Evolutionary conservation across 495 filamentous ascomycete genomes (phyloP), one percentile per base, ranked within the genome.

Genomic region (Articulospora tetracladia): DNA sequence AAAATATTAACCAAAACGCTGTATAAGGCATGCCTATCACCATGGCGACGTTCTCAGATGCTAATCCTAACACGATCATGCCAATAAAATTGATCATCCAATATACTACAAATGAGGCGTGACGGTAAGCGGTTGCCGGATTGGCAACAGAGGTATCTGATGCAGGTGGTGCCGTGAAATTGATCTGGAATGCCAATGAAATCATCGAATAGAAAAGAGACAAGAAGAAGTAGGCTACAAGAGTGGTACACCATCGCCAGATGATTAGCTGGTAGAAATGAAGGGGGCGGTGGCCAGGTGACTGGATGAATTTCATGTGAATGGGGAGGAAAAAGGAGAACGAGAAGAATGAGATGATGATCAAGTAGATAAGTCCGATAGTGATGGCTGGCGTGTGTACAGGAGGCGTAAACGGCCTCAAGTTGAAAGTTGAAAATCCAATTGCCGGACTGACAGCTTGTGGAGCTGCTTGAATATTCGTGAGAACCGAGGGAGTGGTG

Each of bases 31-130:
- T 74, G 0, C 87, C 86, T 2, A 89, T 66, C 15, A 89, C 63
- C 85, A 90, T 90, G 0, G 81, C 84, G 66, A 87, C 85, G 62
- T 90, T 91, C 75, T 90, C 86, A 59, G 84, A 88, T 0, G 86
- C 85, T 3, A 90, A 72, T 0, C 87, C 86, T 11, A 91, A 66
- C 0, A 85, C 84, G 20, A 75, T 76, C 87, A 91, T 90, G 3
- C 87, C 86, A 1, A 85, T 72, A 71, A 77, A 90, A 62, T 90
- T 91, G 19, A 89, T 69, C 86, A 90, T 89, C 86, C 86, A 90
- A 67, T 87, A 90, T 0, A 90, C 84, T 0, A 81, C 70, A 55
- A 91, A 90, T 0, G 81, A 85, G 15, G 75, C 86, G 20, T 75
- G 69, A 2, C 79, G 78, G 68, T 88, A 90, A 0, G 80, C 83